Base-by-base conservation (phyloP, 441 rosid species). In the California macrophylla region DNA sequence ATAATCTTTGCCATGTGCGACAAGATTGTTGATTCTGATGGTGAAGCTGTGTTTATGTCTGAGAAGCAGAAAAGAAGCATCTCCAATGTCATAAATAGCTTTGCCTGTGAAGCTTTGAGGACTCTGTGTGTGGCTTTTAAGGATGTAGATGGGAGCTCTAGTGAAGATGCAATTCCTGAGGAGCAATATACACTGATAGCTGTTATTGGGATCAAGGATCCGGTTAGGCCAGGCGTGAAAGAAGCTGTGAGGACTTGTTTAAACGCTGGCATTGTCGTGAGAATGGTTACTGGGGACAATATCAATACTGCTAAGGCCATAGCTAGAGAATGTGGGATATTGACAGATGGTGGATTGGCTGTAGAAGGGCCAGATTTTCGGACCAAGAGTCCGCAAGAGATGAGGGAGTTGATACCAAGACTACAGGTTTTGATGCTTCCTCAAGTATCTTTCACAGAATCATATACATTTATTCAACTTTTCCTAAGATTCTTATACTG, bases 321-420 rank as follows among this genome's bases (percentile, higher is more conserved):
- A 73, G 86, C 86, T 50, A 79, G 69, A 79, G 86, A 83, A 69
- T 83, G 86, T 54, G 86, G 86, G 16, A 83, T 83, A 74, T 68
- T 83, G 77, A 81, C 84, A 10, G 80, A 71, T 18, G 80, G 62
- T 67, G 86, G 84, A 23, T 70, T 81, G 71, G 86, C 86, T 8
- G 75, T 88, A 63, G 93, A 88, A 70, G 93, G 91, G 25, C 76
- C 78, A 0, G 81, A 84, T 6, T 86, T 88, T 73, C 88, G 88
- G 13, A 63, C 61, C 21, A 89, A 75, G 77, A 84, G 80, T 71
- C 83, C 83, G 5, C 80, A 75, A 69, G 81, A 86, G 67, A 71
- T 84, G 88, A 72, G 60, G 72, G 88, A 85, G 64, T 66, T 85
- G 36, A 72, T 81, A 67, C 85, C 87, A 54, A 83, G 64, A 71